Conservation (phyloP, 2,329 filamentous ascomycete species). For the Cordyceps javanica region DNA sequence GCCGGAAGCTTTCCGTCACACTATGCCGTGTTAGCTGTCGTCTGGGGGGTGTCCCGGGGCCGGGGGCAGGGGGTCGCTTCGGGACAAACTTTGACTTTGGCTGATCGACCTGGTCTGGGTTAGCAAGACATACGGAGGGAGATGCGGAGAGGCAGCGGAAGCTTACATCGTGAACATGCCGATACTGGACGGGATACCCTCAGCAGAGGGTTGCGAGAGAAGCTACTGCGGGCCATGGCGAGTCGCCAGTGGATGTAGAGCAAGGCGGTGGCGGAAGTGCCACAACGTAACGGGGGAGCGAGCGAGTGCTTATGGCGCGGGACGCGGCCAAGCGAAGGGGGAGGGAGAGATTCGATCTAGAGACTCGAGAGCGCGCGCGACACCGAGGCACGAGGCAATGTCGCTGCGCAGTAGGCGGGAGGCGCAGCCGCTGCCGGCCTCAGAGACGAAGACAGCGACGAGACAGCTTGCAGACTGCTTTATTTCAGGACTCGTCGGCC, state of each 20-base stretch:
- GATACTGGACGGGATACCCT: conserved; percentile 74
- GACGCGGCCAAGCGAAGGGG: not conserved
- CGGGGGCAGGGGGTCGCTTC: not conserved
- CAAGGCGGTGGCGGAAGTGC: not conserved
- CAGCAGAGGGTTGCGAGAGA: conserved; percentile 53
- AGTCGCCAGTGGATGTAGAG: not conserved
- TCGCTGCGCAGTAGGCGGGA: not conserved
- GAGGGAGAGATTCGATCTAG: not conserved
- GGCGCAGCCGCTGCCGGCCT: not conserved
- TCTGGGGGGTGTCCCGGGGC: too few relatives aligned
- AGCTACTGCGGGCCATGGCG: conserved; percentile 40
- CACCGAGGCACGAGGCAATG: not conserved
- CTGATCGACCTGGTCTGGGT: conserved; percentile 57
- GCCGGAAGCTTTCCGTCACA: conserved; percentile 95
- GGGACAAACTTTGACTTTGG: conserved; percentile 76
- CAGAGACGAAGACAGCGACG: not conserved
- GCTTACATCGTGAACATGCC: conserved; percentile 68
- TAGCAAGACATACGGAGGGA: conserved; percentile 11
- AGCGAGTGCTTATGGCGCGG: not conserved
- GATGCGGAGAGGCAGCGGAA: not conserved
- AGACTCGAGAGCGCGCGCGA: not conserved
- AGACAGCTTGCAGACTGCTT: not conserved
- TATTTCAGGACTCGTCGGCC: too few relatives aligned
- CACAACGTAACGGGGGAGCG: not conserved
- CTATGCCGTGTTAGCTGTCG: conserved; percentile 28